These are phyloP conservation scores for Trichomonascaceae sp. DNA, from an alignment of 1,139 yeast species.

Conservation along the genomic window DNA sequence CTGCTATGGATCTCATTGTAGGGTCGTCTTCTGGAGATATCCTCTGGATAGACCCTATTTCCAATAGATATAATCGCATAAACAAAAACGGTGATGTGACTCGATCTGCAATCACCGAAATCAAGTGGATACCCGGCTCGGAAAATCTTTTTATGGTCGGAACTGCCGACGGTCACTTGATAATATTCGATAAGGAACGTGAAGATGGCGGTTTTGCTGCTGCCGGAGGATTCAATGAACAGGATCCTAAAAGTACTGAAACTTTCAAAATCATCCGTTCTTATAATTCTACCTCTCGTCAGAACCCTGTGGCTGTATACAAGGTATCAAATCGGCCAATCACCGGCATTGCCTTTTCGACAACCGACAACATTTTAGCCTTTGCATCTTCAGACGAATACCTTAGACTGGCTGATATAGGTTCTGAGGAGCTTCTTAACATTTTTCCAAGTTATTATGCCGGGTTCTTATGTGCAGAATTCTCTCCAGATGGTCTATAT, in stretches of 20 bases:
- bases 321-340: conserved; percentile 56
- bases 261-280: conserved; percentile 26
- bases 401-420: conserved; percentile 51
- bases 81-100: conserved; percentile 43
- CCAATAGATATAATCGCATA: conserved; percentile 43
- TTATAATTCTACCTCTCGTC: conserved; percentile 10
- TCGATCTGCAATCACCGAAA: conserved; percentile 32
- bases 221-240: conserved; percentile 17
- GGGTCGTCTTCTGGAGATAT: conserved; percentile 51
- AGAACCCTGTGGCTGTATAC: conserved; percentile 54
- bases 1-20: conserved; percentile 41
- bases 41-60: conserved; percentile 48
- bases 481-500: conserved; percentile 63
- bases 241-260: conserved; percentile 25
- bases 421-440: conserved; percentile 47
- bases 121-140: conserved; percentile 39
- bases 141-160: conserved; percentile 37
- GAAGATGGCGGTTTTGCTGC: conserved; percentile 32
- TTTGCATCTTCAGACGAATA: conserved; percentile 65
- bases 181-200: conserved; percentile 38
- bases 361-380: conserved; percentile 38
- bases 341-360: conserved; percentile 46
- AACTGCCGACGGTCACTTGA: conserved; percentile 38
- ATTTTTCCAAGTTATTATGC: conserved; percentile 63
- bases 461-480: conserved; percentile 51